Evolutionary conservation across 495 filamentous ascomycete genomes (phyloP).

Genomic region (Podospora pseudoanserina): DNA sequence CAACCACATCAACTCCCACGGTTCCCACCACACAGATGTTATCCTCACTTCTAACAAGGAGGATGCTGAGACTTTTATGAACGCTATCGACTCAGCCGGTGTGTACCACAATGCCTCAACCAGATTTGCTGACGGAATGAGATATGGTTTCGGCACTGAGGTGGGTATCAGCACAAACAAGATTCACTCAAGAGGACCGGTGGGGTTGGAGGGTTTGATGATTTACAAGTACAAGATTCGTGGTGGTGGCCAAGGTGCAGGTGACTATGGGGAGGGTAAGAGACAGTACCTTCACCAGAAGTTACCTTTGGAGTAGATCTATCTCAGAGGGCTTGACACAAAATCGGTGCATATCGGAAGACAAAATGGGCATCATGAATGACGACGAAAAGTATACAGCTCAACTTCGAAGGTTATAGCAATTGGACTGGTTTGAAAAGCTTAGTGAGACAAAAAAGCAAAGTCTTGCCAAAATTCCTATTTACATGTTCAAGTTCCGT

Average conservation of each 20-base stretch:
- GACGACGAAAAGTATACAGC: too few relatives aligned
- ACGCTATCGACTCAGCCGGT: constrained; percentile 79
- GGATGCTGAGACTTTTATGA: constrained; percentile 75
- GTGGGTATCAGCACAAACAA: constrained; percentile 99
- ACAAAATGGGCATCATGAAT: too few relatives aligned
- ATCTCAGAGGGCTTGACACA: neutral
- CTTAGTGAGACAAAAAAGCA: too few relatives aligned
- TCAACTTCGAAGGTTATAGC: too few relatives aligned
- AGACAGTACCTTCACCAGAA: constrained; percentile 67
- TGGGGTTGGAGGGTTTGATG: constrained; percentile 89
- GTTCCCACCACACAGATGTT: constrained; percentile 91
- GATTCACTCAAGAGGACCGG: constrained; percentile 89
- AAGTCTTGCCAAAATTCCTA: too few relatives aligned
- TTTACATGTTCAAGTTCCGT: too few relatives aligned
- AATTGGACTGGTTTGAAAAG: too few relatives aligned
- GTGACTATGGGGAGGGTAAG: constrained; percentile 68
- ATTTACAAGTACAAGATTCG: constrained; percentile 93
- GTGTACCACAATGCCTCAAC: constrained; percentile 97
- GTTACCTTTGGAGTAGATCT: constrained; percentile 35
- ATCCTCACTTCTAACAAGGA: constrained; percentile 69
- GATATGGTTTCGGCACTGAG: constrained; percentile 96
- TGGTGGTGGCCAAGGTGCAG: constrained; percentile 73
- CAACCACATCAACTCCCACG: constrained; percentile 83
- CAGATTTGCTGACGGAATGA: constrained; percentile 91
- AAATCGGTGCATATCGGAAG: too few relatives aligned